A percentile compares a stretch with the other conserved stretches of the same genome.
These are phyloP conservation scores for Globisporangium apiculatum DNA, from an alignment of 352 stramenopile species.

Conservation along the genomic window DNA sequence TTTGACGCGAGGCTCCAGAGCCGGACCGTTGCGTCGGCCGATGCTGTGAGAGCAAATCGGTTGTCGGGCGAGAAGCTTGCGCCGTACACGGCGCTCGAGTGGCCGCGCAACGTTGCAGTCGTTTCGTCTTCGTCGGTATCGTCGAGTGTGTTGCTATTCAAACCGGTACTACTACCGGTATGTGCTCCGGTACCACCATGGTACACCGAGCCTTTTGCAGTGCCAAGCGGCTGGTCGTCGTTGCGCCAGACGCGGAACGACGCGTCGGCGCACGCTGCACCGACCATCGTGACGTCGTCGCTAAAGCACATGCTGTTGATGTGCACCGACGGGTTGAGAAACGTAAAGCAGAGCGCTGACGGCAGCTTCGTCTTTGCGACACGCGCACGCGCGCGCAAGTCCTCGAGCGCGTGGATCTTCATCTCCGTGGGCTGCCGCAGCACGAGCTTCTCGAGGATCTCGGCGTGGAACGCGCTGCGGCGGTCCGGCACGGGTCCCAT, in stretches of 20 bases:
- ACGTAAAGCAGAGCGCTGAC: constrained; percentile 69
- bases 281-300: constrained; percentile 69
- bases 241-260: constrained; percentile 82
- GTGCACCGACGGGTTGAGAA: constrained; percentile 70
- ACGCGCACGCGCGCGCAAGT: constrained; percentile 42
- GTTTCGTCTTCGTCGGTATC: constrained; percentile 67
- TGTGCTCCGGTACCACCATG: constrained; percentile 23
- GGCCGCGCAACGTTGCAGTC: constrained; percentile 60
- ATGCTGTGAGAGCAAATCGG: constrained; percentile 75
- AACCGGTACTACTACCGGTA: too few relatives aligned
- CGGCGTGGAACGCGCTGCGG: constrained; percentile 54
- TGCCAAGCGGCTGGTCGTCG: constrained; percentile 68
- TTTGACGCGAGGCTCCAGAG: constrained; percentile 83
- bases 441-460: constrained; percentile 78
- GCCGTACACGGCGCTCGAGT: constrained; percentile 81
- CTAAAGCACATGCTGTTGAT: constrained; percentile 83
- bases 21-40: constrained; percentile 71
- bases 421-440: constrained; percentile 55
- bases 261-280: constrained; percentile 58
- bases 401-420: constrained; percentile 62
- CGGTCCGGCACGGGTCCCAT: constrained; percentile 62
- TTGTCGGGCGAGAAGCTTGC: constrained; percentile 83
- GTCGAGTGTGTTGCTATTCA: neutral
- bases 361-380: constrained; percentile 50
- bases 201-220: constrained; percentile 51